Evolutionary conservation across 805 yeast species (phyloP).

Genomic region (Yarrowia deformans): DNA sequence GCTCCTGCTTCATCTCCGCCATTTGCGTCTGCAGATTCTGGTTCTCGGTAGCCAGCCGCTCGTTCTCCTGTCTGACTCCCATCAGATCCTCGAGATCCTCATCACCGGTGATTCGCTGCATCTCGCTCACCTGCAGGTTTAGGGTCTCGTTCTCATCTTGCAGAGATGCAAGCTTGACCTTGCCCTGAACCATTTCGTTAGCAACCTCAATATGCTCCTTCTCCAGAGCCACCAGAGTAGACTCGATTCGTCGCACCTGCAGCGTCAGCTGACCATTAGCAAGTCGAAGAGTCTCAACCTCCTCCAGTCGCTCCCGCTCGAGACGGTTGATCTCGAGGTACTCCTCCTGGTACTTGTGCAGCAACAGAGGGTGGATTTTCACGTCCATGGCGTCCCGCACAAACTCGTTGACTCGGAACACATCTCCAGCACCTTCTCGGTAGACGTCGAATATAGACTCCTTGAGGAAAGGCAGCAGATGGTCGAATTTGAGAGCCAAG

Average conservation of each 20-base stretch:
- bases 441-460: constrained; percentile 79
- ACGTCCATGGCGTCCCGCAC: constrained; percentile 81
- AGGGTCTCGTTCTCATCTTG: constrained; percentile 76
- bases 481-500: constrained; percentile 73
- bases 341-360: constrained; percentile 75
- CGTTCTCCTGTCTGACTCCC: constrained; percentile 13
- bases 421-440: constrained; percentile 52
- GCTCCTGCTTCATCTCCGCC: constrained; percentile 39
- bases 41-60: constrained; percentile 32
- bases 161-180: constrained; percentile 75
- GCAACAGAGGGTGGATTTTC: constrained; percentile 72
- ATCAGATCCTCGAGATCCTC: constrained; percentile 25
- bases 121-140: constrained; percentile 48
- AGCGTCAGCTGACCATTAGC: constrained; percentile 75
- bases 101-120: constrained; percentile 29
- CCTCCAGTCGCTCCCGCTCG: constrained; percentile 70
- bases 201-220: constrained; percentile 86
- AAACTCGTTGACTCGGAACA: constrained; percentile 73
- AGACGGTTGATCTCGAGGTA: constrained; percentile 72
- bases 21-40: constrained; percentile 26
- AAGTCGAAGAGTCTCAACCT: constrained; percentile 63
- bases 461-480: constrained; percentile 76
- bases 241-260: constrained; percentile 76
- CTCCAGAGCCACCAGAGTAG: constrained; percentile 70
- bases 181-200: constrained; percentile 82